These are phyloP conservation scores for Diplodia sapinea DNA, from an alignment of 2,329 filamentous ascomycete genomes.

Conservation along the genomic window DNA sequence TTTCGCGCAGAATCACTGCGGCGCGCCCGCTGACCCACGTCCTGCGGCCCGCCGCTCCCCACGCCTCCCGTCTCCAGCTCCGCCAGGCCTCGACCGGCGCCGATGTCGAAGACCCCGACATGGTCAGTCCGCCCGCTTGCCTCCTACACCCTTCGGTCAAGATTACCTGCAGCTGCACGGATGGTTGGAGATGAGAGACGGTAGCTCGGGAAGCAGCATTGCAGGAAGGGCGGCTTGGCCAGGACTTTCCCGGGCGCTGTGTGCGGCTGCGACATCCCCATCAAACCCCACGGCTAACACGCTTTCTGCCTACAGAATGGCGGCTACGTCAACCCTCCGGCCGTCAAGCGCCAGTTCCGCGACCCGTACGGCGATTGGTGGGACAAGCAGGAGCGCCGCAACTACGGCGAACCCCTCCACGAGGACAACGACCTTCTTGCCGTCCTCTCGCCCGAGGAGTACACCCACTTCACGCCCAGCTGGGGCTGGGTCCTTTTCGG, in stretches of 20 bases:
- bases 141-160: not conserved
- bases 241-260: not conserved
- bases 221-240: conserved; percentile 7
- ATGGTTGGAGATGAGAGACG: conserved; percentile 1
- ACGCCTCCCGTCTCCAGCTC: conserved; percentile 45
- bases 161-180: conserved; percentile 10
- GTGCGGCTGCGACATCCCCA: not conserved
- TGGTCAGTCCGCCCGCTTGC: conserved; percentile 58
- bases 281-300: conserved; percentile 8
- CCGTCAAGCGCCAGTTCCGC: conserved; percentile 86
- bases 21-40: conserved; percentile 50
- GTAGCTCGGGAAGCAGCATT: not conserved
- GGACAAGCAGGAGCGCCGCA: conserved; percentile 96
- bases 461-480: conserved; percentile 78
- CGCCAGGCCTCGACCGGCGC: conserved; percentile 43
- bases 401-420: conserved; percentile 95
- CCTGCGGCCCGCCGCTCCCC: conserved; percentile 41
- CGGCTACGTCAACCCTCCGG: conserved; percentile 78
- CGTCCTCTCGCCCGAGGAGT: conserved; percentile 86
- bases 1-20: conserved; percentile 50
- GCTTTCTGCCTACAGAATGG: conserved; percentile 66
- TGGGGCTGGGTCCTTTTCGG: conserved; percentile 68
- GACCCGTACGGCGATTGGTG: conserved; percentile 95
- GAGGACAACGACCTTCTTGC: conserved; percentile 95
- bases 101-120: conserved; percentile 68